Base-by-base conservation (phyloP, 192 early-diverging fungal species). In the Coemansia sp. region DNA sequence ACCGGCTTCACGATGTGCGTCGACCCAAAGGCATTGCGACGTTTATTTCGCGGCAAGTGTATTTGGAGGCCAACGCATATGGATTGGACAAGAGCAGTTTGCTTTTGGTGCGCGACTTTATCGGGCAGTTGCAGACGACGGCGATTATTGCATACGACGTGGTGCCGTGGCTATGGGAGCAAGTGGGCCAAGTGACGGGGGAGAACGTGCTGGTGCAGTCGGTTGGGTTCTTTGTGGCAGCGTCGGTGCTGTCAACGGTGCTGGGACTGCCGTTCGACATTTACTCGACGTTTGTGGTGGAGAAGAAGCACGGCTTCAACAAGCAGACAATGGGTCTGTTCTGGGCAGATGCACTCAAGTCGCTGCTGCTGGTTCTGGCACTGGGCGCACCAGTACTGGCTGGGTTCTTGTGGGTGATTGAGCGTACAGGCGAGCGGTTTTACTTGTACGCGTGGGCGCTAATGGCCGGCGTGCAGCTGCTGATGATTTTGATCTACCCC, bases 271-370 rank as follows among this genome's bases (percentile, higher is more conserved):
- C 96, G 7, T 89, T 94, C 54, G 83, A 85, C 20, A 65, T 96
- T 23, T 98, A 95, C 72, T 84, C 84, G 52, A 96, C 91, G 0
- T 98, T 98, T 88, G 93, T 98, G 11, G 89, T 98, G 63, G 96
- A 98, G 81, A 86, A 90, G 69, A 78, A 85, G 24, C 94, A 96
- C 73, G 95, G 95, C 4, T 97, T 98, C 77, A 98, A 98, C 82
- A 98, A 98, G 71, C 88, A 90, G 71, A 96, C 95, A 8, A 50
- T 89, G 18, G 76, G 82, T 0, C 66, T 95, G 39, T 98, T 89
- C 70, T 75, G 94, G 37, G 84, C 85, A 1, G 96, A 98, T 69
- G 62, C 84, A 62, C 56, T 91, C 59, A 98, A 97, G 73, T 82
- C 74, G 2, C 75, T 90, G 48, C 39, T 86, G 20, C 74, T 98